Base-by-base conservation (phyloP, 1,284 basidiomycete species). In the Ustilago sp. region DNA sequence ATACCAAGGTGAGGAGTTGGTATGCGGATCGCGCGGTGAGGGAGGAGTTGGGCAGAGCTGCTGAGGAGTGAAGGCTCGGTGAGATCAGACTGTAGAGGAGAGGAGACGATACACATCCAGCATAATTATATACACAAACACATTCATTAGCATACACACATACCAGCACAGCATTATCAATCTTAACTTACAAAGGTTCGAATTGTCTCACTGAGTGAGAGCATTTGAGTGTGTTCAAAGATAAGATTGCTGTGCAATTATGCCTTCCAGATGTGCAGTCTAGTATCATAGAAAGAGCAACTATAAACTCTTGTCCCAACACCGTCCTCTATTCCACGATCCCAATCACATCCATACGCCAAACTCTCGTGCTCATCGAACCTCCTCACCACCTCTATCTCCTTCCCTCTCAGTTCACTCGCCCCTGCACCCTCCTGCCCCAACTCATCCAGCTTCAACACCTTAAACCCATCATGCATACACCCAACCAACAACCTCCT, bases 311-410 rank as follows among this genome's bases (percentile, higher is more conserved):
- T 76, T 4, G 90, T 91, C 54, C 34, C 59, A 59, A 72, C 87
- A 1, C 77, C 85, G 32, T 76, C 84, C 7, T 59, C 83, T 1
- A 17, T 11, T 8, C 84, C 87, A n/a, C 82, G 78, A n/a, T 91
- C 92, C 96, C 97, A 99, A 86, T 99, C 96, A 8, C 89, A 93
- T 0, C 97, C 97, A 84, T 99, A 99, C 7, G 94, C 96, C 68
- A 99, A 88, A 12, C 93, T 94, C 65, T 90, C 86, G 77, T 98
- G 96, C 69, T 88, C 88, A 72, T 94, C 91, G 80, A 94, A 95
- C 15, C 90, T 89, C 67, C 88, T 90, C 2, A 89, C 79, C 69
- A 68, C 80, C 55, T 64, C 59, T 57, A 72, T 64, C 61, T 53
- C 68, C 69, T 47, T 78, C 38, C 63, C 80, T 17, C 68, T 62